phyloP scores from a whole-genome alignment of 805 yeast species.

The Lipomyces japonicus region DNA sequence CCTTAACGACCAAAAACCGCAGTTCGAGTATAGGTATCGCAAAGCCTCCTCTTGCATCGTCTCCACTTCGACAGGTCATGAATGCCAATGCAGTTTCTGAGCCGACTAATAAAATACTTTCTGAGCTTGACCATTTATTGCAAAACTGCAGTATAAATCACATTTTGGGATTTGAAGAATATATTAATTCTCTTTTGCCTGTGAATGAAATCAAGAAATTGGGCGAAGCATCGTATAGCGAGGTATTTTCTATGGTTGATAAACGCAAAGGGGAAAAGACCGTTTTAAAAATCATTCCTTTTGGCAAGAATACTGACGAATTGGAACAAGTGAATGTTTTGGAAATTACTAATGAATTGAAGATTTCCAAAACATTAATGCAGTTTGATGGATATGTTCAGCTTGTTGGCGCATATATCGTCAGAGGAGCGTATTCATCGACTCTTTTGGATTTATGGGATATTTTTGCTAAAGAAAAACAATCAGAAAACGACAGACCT shows the following conservation, averaged over 20 bases:
- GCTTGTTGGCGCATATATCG: constrained; percentile 46
- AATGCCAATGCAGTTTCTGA: background rate
- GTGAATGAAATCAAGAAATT: constrained; percentile 39
- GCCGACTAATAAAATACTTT: background rate
- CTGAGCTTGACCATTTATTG: constrained; percentile 38
- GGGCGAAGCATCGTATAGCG: constrained; percentile 49
- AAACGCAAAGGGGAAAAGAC: constrained; percentile 31
- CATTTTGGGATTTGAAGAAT: constrained; percentile 38
- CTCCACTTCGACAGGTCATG: constrained; percentile 22
- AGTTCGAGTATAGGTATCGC: background rate
- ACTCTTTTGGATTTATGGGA: constrained; percentile 47
- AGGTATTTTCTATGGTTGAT: constrained; percentile 41
- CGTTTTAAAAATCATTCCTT: constrained; percentile 52
- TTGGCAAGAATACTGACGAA: constrained; percentile 41
- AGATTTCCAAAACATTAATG: constrained; percentile 43
- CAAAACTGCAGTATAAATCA: constrained; percentile 39
- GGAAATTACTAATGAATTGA: constrained; percentile 48
- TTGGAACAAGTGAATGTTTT: constrained; percentile 43
- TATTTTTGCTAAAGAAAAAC: constrained; percentile 34
- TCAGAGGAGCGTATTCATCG: constrained; percentile 46
- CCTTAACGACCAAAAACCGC: background rate
- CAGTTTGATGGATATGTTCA: constrained; percentile 45
- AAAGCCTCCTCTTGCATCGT: constrained; percentile 3
- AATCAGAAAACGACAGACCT: constrained; percentile 42
- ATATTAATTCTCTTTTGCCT: constrained; percentile 28